Evolutionary conservation across 768 basidiomycete species (phyloP).

Genomic region (Boletus vermiculosoides): DNA sequence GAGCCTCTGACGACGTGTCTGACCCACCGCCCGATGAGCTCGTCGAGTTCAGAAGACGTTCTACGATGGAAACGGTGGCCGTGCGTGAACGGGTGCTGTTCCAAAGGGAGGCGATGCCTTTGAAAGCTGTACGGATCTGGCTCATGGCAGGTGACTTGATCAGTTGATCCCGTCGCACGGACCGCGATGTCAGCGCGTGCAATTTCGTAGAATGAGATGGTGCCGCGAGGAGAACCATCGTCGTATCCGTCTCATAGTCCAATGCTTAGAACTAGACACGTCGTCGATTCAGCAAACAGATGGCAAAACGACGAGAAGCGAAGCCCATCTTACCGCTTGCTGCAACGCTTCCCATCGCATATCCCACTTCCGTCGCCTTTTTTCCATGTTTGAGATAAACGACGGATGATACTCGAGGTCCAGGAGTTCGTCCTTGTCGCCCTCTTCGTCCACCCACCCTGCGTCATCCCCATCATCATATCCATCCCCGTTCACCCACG

Average conservation of each 20-base stretch:
- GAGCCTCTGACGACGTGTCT: conserved; percentile 45
- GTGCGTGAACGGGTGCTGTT: conserved; percentile 46
- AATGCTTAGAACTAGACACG: conserved; percentile 64
- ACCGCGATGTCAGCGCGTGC: conserved; percentile 62
- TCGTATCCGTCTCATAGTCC: conserved; percentile 79
- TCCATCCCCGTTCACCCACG: conserved; percentile 31
- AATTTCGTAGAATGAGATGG: conserved; percentile 74
- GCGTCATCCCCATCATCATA: conserved; percentile 36
- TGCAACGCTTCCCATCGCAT: conserved; percentile 71
- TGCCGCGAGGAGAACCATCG: conserved; percentile 69
- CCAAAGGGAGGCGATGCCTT: conserved; percentile 56
- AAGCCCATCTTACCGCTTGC: conserved; percentile 55
- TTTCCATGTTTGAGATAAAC: conserved; percentile 64
- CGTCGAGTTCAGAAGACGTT: too few species aligned
- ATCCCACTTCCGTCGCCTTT: conserved; percentile 71
- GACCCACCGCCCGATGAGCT: conserved; percentile 60
- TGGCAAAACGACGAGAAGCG: background rate
- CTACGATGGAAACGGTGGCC: conserved; percentile 45
- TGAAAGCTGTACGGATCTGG: conserved; percentile 56
- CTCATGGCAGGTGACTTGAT: conserved; percentile 48
- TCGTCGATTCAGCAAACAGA: conserved; percentile 1
- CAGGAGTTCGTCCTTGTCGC: conserved; percentile 66
- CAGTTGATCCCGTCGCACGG: conserved; percentile 59
- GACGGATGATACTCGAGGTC: conserved; percentile 76
- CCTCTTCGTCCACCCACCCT: conserved; percentile 75